phyloP scores from a whole-genome alignment of 331 rosid species.

The Ulmus americana region DNA sequence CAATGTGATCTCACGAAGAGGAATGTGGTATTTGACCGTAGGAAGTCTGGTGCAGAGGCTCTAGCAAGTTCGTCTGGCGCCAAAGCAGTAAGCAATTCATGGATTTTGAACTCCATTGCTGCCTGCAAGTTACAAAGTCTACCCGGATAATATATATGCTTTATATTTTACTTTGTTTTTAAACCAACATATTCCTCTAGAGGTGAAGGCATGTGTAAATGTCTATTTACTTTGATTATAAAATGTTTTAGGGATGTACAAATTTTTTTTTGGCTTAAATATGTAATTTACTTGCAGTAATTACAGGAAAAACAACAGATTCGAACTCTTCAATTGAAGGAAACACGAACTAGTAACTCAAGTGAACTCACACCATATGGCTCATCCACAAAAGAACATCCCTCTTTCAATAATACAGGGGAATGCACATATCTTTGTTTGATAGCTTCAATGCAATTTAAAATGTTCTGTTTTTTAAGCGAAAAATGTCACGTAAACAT shows the following conservation, averaged over 20 bases:
- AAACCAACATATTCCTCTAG: slow-evolving; percentile 5
- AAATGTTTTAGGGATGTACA: neutral
- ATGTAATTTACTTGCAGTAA: neutral
- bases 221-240: neutral
- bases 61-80: slow-evolving; percentile 62
- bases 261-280: neutral
- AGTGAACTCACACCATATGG: too few species aligned
- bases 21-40: slow-evolving; percentile 28
- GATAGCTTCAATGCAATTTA: too few species aligned
- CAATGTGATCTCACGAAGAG: slow-evolving; percentile 32
- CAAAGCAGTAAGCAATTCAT: slow-evolving; percentile 59
- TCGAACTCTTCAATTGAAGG: too few species aligned
- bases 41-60: slow-evolving; percentile 51
- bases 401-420: too few species aligned
- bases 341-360: too few species aligned
- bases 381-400: too few species aligned
- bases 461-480: too few species aligned
- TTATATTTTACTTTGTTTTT: slow-evolving; percentile 18
- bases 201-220: neutral
- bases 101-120: slow-evolving; percentile 87
- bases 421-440: too few species aligned
- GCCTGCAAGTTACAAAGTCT: slow-evolving; percentile 62
- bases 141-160: slow-evolving; percentile 23
- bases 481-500: too few species aligned
- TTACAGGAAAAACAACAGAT: neutral